Conservation (phyloP, 2,329 filamentous ascomycete genomes). For the Colletotrichum plurivorum region DNA sequence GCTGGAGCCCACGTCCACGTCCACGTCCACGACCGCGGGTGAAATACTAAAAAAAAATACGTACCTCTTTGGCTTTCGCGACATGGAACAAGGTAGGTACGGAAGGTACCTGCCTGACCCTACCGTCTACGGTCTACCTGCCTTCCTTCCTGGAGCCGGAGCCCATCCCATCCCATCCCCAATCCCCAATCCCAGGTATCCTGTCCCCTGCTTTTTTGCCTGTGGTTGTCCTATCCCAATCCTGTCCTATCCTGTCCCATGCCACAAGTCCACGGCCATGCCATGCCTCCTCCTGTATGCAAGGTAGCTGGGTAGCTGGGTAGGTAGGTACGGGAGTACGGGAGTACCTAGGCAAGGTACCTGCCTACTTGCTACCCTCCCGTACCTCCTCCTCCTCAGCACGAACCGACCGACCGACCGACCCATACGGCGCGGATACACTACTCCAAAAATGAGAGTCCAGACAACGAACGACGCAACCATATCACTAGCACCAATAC, state of each 20-base stretch:
- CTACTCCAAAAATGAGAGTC: constrained; percentile 33
- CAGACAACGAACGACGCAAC: constrained; percentile 42
- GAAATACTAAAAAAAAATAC: too few species aligned
- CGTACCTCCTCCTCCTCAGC: not conserved
- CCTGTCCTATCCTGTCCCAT: too few species aligned
- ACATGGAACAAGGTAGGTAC: constrained; percentile 14
- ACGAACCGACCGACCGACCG: constrained; percentile 5
- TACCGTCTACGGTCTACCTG: not conserved
- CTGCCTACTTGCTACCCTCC: not conserved
- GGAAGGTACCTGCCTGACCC: not conserved
- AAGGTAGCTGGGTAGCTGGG: not conserved
- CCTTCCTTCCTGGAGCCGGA: too few species aligned
- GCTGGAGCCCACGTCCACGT: not conserved
- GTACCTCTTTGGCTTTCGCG: not conserved
- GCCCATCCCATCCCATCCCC: too few species aligned
- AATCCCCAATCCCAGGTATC: too few species aligned
- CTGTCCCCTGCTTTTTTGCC: too few species aligned
- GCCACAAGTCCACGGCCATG: too few species aligned
- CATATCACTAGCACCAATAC: constrained; percentile 38
- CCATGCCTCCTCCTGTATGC: not conserved
- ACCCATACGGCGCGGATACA: constrained; percentile 20
- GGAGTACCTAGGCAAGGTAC: not conserved
- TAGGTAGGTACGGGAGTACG: not conserved
- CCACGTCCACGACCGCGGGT: not conserved
- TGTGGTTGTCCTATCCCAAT: too few species aligned